Evolutionary conservation across 202 grass and related monocot genomes (phyloP).

Genomic region (Dendrocalamus latiflorus): DNA sequence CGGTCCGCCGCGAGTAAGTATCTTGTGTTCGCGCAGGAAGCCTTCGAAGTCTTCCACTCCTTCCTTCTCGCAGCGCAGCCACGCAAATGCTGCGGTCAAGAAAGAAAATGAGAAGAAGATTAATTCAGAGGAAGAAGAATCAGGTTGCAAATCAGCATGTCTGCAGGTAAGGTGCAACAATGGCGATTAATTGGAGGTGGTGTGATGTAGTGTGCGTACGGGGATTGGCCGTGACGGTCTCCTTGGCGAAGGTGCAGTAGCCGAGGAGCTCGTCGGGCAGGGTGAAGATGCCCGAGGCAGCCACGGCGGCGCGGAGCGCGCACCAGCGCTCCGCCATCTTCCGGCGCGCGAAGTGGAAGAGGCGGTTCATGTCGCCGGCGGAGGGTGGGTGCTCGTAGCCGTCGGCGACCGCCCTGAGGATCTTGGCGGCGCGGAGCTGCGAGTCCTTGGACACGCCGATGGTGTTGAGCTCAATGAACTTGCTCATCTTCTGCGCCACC

Average conservation of each 20-base stretch:
- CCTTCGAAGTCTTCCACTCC: constrained; percentile 38
- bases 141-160: background rate
- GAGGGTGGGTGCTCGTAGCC: constrained; percentile 34
- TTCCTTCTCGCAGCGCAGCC: background rate
- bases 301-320: constrained; percentile 34
- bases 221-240: constrained; percentile 29
- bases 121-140: background rate
- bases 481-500: constrained; percentile 57
- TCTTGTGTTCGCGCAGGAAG: constrained; percentile 47
- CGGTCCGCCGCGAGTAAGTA: constrained; percentile 49
- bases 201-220: constrained; percentile 10
- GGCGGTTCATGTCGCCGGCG: background rate
- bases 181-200: background rate
- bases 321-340: constrained; percentile 53
- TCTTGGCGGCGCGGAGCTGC: constrained; percentile 69
- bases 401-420: constrained; percentile 41
- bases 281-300: constrained; percentile 45
- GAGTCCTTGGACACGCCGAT: constrained; percentile 94
- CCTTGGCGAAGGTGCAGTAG: constrained; percentile 54
- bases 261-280: constrained; percentile 31
- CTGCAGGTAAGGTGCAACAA: background rate
- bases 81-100: constrained; percentile 43
- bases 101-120: background rate
- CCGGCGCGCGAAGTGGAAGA: constrained; percentile 56
- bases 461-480: constrained; percentile 73